phyloP scores from a whole-genome alignment of 1,284 basidiomycete genomes.

The Rugosomyces carneus region DNA sequence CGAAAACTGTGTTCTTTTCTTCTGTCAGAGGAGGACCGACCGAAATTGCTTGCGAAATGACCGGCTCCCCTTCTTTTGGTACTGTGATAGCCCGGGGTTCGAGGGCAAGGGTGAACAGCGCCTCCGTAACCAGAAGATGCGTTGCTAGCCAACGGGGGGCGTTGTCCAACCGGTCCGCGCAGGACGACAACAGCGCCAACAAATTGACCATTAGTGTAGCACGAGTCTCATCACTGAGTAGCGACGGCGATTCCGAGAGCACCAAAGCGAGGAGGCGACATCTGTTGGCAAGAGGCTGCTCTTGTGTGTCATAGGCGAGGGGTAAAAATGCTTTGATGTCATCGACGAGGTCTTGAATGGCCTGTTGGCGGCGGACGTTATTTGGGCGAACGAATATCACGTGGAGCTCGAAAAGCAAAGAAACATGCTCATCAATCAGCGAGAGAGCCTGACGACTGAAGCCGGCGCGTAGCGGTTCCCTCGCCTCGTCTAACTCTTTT shows the following conservation, averaged over 20 bases:
- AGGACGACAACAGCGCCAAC: constrained; percentile 57
- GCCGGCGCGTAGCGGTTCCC: constrained; percentile 62
- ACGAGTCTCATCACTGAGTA: constrained; percentile 44
- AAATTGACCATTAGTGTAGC: constrained; percentile 59
- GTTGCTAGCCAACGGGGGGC: constrained; percentile 82
- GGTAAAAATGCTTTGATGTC: constrained; percentile 69
- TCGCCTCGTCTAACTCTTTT: constrained; percentile 57
- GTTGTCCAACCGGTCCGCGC: constrained; percentile 41
- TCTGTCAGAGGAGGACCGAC: constrained; percentile 57
- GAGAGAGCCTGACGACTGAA: constrained; percentile 66
- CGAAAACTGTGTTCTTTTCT: constrained; percentile 64
- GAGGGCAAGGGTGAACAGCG: constrained; percentile 71
- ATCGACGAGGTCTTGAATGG: constrained; percentile 61
- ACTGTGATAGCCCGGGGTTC: constrained; percentile 58
- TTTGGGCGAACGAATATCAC: constrained; percentile 67
- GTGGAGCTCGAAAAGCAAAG: constrained; percentile 87
- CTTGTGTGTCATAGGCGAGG: constrained; percentile 56
- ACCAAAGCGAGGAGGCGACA: constrained; percentile 85
- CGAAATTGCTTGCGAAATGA: constrained; percentile 43
- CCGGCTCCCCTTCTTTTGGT: constrained; percentile 64
- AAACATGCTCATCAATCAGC: constrained; percentile 83
- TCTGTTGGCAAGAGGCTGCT: constrained; percentile 74
- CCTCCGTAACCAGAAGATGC: constrained; percentile 77
- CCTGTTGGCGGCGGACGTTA: constrained; percentile 54
- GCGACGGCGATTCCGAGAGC: constrained; percentile 65